These are phyloP conservation scores for Pythium dissotocum DNA, from an alignment of 352 stramenopile species.

Conservation along the genomic window DNA sequence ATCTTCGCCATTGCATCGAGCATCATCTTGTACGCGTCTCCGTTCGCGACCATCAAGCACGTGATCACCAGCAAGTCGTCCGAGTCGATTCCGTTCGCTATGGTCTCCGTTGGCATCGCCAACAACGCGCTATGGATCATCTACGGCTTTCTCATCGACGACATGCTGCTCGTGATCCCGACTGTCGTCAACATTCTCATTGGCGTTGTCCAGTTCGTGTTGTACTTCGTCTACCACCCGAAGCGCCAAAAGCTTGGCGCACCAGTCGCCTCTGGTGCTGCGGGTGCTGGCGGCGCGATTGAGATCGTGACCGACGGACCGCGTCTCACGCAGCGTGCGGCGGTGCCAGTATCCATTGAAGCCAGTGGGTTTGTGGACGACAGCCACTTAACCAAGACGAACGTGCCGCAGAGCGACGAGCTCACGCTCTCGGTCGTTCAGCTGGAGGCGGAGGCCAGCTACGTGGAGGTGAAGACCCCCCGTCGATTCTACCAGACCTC, in stretches of 20 bases:
- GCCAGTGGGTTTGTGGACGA: not conserved
- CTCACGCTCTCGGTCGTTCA: slow-evolving; percentile 19
- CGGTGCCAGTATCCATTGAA: not conserved
- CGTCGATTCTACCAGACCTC: slow-evolving; percentile 11
- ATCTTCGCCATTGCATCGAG: slow-evolving; percentile 55
- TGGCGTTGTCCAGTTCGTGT: slow-evolving; percentile 49
- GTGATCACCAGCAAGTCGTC: slow-evolving; percentile 57
- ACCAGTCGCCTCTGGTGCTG: slow-evolving; percentile 16
- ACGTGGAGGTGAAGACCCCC: slow-evolving; percentile 18
- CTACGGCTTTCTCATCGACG: slow-evolving; percentile 54
- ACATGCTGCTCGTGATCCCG: slow-evolving; percentile 62
- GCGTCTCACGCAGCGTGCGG: slow-evolving; percentile 9
- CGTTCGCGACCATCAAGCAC: slow-evolving; percentile 53
- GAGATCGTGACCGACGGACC: slow-evolving; percentile 33
- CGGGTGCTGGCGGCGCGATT: slow-evolving; percentile 8
- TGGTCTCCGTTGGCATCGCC: slow-evolving; percentile 57
- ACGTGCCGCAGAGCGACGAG: not conserved
- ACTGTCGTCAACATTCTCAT: slow-evolving; percentile 48
- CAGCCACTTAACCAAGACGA: not conserved
- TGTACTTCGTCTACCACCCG: slow-evolving; percentile 61
- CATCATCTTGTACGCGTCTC: slow-evolving; percentile 64
- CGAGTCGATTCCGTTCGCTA: slow-evolving; percentile 56
- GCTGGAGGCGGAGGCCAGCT: slow-evolving; percentile 15
- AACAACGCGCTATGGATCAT: slow-evolving; percentile 81
- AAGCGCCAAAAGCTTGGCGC: slow-evolving; percentile 22